Evolutionary conservation across 2,329 filamentous ascomycete genomes (phyloP).

Genomic region (Pseudocercospora musae): DNA sequence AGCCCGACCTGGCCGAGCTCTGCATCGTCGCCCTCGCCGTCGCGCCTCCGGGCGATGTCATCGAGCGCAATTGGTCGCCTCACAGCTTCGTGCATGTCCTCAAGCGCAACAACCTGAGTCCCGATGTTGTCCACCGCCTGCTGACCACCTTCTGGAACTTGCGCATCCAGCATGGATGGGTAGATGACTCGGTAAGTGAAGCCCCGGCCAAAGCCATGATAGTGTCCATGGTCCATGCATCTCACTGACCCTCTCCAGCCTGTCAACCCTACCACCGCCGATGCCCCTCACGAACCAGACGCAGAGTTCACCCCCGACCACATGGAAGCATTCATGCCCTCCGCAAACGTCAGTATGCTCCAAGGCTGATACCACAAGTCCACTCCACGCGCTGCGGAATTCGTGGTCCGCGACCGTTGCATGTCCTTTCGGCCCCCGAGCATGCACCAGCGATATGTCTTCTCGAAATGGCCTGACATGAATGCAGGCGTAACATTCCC

Average conservation of each 20-base stretch:
- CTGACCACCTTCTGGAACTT: conserved; percentile 24
- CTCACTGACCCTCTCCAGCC: neutral
- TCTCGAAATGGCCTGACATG: neutral
- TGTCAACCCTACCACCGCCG: neutral
- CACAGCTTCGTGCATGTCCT: conserved; percentile 25
- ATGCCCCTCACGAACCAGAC: conserved; percentile 11
- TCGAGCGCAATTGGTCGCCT: conserved; percentile 27
- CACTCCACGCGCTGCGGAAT: neutral
- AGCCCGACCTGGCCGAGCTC: conserved; percentile 24
- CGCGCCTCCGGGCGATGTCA: conserved; percentile 17
- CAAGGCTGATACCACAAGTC: neutral
- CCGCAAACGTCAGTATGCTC: conserved; percentile 1
- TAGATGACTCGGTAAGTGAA: conserved; percentile 19
- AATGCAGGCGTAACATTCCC: neutral
- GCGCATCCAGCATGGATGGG: conserved; percentile 27
- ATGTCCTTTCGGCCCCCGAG: neutral
- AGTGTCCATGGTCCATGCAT: neutral
- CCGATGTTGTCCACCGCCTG: conserved; percentile 22
- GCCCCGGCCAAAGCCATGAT: too few relatives aligned
- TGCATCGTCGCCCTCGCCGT: conserved; percentile 25
- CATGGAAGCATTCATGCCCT: conserved; percentile 15
- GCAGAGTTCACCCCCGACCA: conserved; percentile 19
- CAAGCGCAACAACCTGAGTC: conserved; percentile 24
- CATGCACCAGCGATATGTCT: neutral
- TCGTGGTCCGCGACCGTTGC: neutral